Conservation (phyloP, 2,329 filamentous ascomycete genomes). For the Aureobasidium vineae region DNA sequence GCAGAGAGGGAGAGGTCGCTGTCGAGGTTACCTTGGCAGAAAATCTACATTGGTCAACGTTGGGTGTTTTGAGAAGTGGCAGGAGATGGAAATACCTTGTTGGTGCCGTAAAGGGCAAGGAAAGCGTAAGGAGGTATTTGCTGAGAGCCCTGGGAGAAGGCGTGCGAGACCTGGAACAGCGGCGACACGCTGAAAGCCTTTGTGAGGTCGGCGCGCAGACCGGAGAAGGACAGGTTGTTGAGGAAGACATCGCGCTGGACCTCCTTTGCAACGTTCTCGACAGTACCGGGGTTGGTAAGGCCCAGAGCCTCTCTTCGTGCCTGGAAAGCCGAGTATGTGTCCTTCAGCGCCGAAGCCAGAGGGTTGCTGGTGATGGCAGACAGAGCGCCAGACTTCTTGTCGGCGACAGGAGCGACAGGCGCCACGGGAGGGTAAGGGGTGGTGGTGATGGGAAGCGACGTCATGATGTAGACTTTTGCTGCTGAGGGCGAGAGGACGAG, state of each 20-base stretch:
- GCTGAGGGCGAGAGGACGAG: conserved; percentile 14
- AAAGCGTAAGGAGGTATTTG: conserved; percentile 92
- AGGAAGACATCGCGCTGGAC: conserved; percentile 95
- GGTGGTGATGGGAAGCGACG: conserved; percentile 25
- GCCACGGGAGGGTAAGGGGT: conserved; percentile 15
- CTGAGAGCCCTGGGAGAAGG: conserved; percentile 89
- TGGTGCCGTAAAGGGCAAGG: conserved; percentile 88
- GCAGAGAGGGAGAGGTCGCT: conserved; percentile 85
- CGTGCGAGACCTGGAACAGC: conserved; percentile 95
- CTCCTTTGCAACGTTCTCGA: conserved; percentile 86
- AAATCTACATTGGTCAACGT: conserved; percentile 60
- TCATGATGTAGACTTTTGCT: conserved; percentile 28
- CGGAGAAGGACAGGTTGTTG: conserved; percentile 95
- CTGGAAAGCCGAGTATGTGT: conserved; percentile 77
- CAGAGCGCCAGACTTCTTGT: conserved; percentile 41
- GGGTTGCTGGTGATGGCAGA: conserved; percentile 73
- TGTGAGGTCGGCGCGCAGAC: conserved; percentile 91
- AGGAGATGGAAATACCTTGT: conserved; percentile 60
- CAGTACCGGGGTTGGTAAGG: conserved; percentile 85
- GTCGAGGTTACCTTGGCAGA: conserved; percentile 93
- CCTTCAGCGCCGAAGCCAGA: conserved; percentile 55
- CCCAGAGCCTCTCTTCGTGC: conserved; percentile 85
- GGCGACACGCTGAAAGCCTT: conserved; percentile 94
- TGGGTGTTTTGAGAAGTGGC: too few species aligned
- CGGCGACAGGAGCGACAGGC: conserved; percentile 18